Conservation (phyloP, 495 filamentous ascomycete genomes). For the Clavariopsis aquatica region DNA sequence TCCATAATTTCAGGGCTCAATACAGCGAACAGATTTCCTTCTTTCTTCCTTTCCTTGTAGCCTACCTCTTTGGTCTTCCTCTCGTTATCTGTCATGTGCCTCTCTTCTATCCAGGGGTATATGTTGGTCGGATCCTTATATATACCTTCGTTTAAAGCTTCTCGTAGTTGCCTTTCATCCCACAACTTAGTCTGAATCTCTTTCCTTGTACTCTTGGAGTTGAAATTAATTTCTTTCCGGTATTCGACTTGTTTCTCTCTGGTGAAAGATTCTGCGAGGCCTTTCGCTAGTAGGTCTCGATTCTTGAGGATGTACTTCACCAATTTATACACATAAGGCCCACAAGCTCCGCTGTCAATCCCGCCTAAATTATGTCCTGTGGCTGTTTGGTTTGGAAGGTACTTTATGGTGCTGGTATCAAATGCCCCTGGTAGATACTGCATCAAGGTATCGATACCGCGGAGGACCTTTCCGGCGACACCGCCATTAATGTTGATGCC, state of each 20-base stretch:
- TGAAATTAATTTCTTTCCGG: not conserved
- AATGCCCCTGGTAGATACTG: not conserved
- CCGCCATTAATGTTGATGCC: not conserved
- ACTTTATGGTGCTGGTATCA: not conserved
- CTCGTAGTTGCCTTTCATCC: not conserved
- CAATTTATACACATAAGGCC: not conserved
- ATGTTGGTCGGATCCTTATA: too few relatives aligned
- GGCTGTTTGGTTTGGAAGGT: not conserved
- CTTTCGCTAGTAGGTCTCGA: not conserved
- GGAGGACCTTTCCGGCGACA: conserved; percentile 1
- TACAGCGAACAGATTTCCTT: not conserved
- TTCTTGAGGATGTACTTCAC: conserved; percentile 1
- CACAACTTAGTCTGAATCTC: not conserved
- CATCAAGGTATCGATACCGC: not conserved
- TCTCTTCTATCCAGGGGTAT: too few relatives aligned
- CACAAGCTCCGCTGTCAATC: not conserved
- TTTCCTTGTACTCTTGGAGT: not conserved
- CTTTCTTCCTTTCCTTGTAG: too few relatives aligned
- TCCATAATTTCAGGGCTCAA: not conserved
- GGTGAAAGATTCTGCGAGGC: not conserved
- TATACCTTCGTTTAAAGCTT: not conserved
- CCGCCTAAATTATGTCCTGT: not conserved
- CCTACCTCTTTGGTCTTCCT: too few relatives aligned
- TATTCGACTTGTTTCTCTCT: not conserved
- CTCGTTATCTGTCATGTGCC: too few relatives aligned